Evolutionary conservation across 2,329 filamentous ascomycete genomes (phyloP), one percentile per base, ranked within the genome.

Genomic region (Ophiostoma ulmi): DNA sequence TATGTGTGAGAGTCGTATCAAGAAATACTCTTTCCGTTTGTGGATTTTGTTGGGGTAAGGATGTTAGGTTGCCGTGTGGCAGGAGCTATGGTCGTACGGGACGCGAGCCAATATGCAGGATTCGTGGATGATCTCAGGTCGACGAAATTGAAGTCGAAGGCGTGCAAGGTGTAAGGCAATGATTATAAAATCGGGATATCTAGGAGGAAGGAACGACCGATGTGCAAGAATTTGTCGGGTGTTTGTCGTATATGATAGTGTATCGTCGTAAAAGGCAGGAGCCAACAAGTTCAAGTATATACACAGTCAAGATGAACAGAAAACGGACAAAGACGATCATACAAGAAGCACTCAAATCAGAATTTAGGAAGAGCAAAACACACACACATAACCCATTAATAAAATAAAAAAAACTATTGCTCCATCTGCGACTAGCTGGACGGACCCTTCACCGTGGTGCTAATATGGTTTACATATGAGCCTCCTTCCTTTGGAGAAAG

Each of bases 401-500:
- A 44, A 44, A 44, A 10, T 26, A 26, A 58, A 55, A 58, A 22
- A n/a, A 26, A 58, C n/a, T n/a, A 58, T 14, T 31, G 52, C n/a
- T 58, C 52, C 52, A 58, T 58, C 4, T 26, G 13, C n/a, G 14
- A 39, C 17, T 11, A 22, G 52, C 22, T 26, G 22, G 8, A 22
- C 20, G 5, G n/a, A 11, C 52, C 52, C 52, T 58, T 58, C 52
- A 58, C 52, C 52, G n/a, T 58, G 52, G n/a, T 58, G 52, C 10
- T 58, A 58, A 26, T 58, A 26, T 26, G n/a, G 11, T 31, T 13
- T 58, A 14, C 52, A 58, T 58, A 10, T 58, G 52, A 58, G 52
- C 52, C 52, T 58, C 52, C 22, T 26, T 58, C 66, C 66, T 71
- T 64, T 38, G 14, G 31, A 14, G 22, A 26, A 58, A 10, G 61